A percentile compares a stretch with the other conserved stretches of the same genome.
These are phyloP conservation scores for Saccharomyces hybrid DNA, from an alignment of 1,139 yeast genomes.

Conservation along the genomic window DNA sequence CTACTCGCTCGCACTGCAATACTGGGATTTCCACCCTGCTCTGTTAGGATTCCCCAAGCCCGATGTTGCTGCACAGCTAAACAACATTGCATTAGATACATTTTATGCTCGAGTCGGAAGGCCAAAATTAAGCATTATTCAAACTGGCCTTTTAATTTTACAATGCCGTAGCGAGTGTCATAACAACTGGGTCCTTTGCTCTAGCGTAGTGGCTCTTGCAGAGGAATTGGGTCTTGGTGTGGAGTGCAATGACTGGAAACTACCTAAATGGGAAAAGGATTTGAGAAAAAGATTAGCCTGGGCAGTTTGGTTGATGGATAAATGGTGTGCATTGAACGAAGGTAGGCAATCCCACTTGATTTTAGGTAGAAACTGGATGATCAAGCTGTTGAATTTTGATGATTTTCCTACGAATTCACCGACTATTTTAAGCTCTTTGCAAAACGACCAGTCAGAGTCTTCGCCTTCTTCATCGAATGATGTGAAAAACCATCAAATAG, in stretches of 20 bases:
- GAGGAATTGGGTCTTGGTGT: conserved; percentile 83
- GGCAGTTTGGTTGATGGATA: conserved; percentile 88
- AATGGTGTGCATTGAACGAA: conserved; percentile 75
- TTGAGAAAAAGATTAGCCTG: conserved; percentile 77
- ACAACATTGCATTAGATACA: conserved; percentile 14
- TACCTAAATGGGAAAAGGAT: conserved; percentile 91
- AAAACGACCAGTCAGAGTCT: not conserved
- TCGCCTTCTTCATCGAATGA: not conserved
- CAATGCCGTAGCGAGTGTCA: conserved; percentile 52
- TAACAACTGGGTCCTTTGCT: conserved; percentile 73
- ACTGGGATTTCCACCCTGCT: conserved; percentile 80
- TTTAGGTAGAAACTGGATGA: conserved; percentile 61
- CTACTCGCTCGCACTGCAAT: conserved; percentile 64
- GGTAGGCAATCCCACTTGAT: conserved; percentile 72
- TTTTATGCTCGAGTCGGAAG: conserved; percentile 46
- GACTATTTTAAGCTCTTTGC: conserved; percentile 10
- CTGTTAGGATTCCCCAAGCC: conserved; percentile 59
- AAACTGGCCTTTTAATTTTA: conserved; percentile 61
- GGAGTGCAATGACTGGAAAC: conserved; percentile 79
- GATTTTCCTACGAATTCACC: conserved; percentile 58
- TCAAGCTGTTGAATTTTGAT: conserved; percentile 53
- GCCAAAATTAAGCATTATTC: conserved; percentile 74
- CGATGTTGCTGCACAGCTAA: conserved; percentile 43
- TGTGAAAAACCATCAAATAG: conserved; percentile 1
- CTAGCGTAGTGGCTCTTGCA: conserved; percentile 77